Conservation (phyloP, 345 rosid species). For the Angophora floribunda region DNA sequence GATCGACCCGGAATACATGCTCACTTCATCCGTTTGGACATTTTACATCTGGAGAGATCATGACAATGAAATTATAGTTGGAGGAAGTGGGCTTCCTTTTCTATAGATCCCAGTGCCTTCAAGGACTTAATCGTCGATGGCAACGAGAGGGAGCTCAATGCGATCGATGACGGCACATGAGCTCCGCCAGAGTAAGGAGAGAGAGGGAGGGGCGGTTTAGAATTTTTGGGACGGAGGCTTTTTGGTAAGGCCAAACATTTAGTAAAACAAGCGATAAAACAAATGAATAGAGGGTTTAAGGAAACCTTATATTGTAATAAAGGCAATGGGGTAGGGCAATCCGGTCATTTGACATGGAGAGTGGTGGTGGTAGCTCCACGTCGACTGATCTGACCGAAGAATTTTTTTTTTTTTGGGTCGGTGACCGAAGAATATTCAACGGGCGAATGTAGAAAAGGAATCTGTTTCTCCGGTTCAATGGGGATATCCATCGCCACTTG, state of each 20-base stretch:
- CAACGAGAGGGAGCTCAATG: background rate
- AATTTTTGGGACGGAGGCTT: background rate
- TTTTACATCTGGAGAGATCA: fast-evolving
- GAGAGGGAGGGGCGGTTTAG: fast-evolving
- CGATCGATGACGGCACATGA: fast-evolving
- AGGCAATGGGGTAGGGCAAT: background rate
- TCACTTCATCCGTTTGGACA: background rate
- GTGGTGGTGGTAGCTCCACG: background rate
- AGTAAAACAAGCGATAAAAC: background rate
- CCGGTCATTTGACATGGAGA: background rate
- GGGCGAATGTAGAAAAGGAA: background rate
- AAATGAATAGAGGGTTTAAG: background rate
- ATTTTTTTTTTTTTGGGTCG: background rate
- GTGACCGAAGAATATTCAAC: background rate
- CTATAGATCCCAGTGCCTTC: fast-evolving
- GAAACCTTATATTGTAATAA: background rate
- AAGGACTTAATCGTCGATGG: fast-evolving
- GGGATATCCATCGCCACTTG: background rate
- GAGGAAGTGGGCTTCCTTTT: background rate
- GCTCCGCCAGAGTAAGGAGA: fast-evolving
- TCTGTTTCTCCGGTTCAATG: background rate
- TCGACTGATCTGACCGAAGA: background rate
- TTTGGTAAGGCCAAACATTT: background rate
- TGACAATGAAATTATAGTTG: fast-evolving
- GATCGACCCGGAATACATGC: background rate